These are phyloP conservation scores for Lasiosphaeris hirsuta DNA, from an alignment of 495 filamentous ascomycete species.

Conservation along the genomic window DNA sequence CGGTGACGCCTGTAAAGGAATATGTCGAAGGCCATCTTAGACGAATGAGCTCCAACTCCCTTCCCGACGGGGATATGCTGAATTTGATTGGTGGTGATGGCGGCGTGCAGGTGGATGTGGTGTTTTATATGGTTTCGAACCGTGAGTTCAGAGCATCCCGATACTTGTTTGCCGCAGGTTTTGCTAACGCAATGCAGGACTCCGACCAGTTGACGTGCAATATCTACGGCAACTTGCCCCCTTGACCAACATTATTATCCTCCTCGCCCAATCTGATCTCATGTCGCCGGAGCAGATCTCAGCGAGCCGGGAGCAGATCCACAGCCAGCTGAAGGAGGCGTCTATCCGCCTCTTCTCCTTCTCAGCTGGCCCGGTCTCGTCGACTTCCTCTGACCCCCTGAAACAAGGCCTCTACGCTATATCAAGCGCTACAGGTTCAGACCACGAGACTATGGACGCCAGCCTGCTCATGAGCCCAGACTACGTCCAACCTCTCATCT, in stretches of 20 bases:
- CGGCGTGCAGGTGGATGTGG: slow-evolving; percentile 82
- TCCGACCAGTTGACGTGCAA: slow-evolving; percentile 70
- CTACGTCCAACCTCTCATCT: slow-evolving; percentile 79
- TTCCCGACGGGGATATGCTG: slow-evolving; percentile 71
- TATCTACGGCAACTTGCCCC: slow-evolving; percentile 69
- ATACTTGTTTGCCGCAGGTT: background rate
- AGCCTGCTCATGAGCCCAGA: slow-evolving; percentile 91
- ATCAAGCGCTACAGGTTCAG: slow-evolving; percentile 71
- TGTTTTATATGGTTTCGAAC: slow-evolving; percentile 70
- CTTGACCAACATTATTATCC: slow-evolving; percentile 83
- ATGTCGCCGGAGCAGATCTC: slow-evolving; percentile 58
- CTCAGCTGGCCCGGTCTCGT: slow-evolving; percentile 29
- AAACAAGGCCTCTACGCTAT: slow-evolving; percentile 65
- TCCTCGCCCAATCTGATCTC: slow-evolving; percentile 76
- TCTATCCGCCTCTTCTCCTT: slow-evolving; percentile 71
- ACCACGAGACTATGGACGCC: slow-evolving; percentile 91
- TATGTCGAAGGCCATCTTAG: slow-evolving; percentile 75
- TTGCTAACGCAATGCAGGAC: slow-evolving; percentile 42
- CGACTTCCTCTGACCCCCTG: slow-evolving; percentile 22
- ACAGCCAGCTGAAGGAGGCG: slow-evolving; percentile 55
- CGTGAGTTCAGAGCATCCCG: slow-evolving; percentile 21
- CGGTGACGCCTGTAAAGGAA: slow-evolving; percentile 64
- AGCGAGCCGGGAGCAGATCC: slow-evolving; percentile 59
- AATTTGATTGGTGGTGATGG: slow-evolving; percentile 80
- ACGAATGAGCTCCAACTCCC: slow-evolving; percentile 57